These are phyloP conservation scores for Colletotrichum paranaense DNA, from an alignment of 2,329 filamentous ascomycete species.

Conservation along the genomic window DNA sequence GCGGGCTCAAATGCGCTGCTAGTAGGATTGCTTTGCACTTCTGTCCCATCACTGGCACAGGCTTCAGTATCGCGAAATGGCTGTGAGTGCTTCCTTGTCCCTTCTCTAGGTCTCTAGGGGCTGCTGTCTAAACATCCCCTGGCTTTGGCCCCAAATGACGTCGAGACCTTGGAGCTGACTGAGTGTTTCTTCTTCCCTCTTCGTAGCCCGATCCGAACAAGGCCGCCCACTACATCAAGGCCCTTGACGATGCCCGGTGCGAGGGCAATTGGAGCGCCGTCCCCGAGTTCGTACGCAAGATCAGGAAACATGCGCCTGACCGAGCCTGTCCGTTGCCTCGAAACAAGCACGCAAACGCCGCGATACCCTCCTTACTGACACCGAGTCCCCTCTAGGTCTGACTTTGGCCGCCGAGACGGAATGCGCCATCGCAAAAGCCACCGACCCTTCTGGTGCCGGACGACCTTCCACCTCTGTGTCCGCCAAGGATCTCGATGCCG, in stretches of 20 bases:
- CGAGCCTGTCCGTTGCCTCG: slow-evolving; percentile 75
- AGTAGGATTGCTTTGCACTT: slow-evolving; percentile 27
- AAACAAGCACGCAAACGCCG: slow-evolving; percentile 1
- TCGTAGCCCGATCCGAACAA: slow-evolving; percentile 64
- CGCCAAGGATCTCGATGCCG: slow-evolving; percentile 57
- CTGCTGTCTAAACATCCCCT: neutral
- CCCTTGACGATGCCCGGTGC: slow-evolving; percentile 88
- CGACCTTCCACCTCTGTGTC: slow-evolving; percentile 56
- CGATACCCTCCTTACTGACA: slow-evolving; percentile 34
- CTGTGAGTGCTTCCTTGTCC: slow-evolving; percentile 43
- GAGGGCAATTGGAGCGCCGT: slow-evolving; percentile 88
- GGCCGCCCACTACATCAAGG: slow-evolving; percentile 82
- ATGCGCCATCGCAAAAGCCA: slow-evolving; percentile 69
- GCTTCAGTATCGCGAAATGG: slow-evolving; percentile 44
- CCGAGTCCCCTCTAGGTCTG: slow-evolving; percentile 63
- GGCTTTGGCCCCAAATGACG: slow-evolving; percentile 34
- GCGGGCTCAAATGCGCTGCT: slow-evolving; percentile 25
- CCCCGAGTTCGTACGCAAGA: slow-evolving; percentile 89
- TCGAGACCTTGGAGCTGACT: slow-evolving; percentile 31
- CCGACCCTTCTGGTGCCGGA: slow-evolving; percentile 52
- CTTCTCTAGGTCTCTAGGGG: slow-evolving; percentile 9
- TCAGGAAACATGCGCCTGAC: slow-evolving; percentile 91
- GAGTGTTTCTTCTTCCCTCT: slow-evolving; percentile 12
- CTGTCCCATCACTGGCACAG: slow-evolving; percentile 6
- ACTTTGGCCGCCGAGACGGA: slow-evolving; percentile 77